Evolutionary conservation across 2,329 filamentous ascomycete species (phyloP).

Genomic region (Arthrinium phaeospermum): DNA sequence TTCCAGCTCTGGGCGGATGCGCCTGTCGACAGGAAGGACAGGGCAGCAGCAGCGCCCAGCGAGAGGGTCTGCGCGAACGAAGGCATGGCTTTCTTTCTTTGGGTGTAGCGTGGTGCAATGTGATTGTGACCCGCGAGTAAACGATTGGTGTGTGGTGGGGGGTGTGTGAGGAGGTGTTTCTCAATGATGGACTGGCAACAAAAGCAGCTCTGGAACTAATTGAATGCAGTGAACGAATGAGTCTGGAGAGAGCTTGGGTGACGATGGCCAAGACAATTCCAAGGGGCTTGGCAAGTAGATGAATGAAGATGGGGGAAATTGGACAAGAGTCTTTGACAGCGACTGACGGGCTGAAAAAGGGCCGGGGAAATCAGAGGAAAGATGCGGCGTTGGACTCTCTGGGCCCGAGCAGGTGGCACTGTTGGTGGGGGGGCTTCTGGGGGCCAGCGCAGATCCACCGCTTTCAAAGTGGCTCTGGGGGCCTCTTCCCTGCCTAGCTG

Average conservation of each 20-base stretch:
- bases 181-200: background rate
- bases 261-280: slow-evolving; percentile 4
- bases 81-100: background rate
- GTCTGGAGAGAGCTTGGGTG: slow-evolving; percentile 1
- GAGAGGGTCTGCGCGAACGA: slow-evolving; percentile 18
- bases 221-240: background rate
- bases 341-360: background rate
- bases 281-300: background rate
- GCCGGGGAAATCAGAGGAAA: background rate
- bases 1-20: slow-evolving; percentile 36
- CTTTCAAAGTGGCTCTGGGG: background rate
- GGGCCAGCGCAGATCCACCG: background rate
- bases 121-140: background rate
- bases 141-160: background rate
- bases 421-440: background rate
- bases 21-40: slow-evolving; percentile 30
- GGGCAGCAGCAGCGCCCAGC: slow-evolving; percentile 19
- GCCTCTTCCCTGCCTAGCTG: slow-evolving; percentile 4
- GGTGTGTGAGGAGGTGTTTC: background rate
- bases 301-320: slow-evolving; percentile 3
- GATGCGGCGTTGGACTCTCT: background rate
- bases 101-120: background rate
- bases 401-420: slow-evolving; percentile 6
- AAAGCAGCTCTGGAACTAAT: background rate
- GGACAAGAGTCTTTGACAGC: background rate